Base-by-base conservation (phyloP, 2,329 filamentous ascomycete species). In the Cladosporium cucumerinum region DNA sequence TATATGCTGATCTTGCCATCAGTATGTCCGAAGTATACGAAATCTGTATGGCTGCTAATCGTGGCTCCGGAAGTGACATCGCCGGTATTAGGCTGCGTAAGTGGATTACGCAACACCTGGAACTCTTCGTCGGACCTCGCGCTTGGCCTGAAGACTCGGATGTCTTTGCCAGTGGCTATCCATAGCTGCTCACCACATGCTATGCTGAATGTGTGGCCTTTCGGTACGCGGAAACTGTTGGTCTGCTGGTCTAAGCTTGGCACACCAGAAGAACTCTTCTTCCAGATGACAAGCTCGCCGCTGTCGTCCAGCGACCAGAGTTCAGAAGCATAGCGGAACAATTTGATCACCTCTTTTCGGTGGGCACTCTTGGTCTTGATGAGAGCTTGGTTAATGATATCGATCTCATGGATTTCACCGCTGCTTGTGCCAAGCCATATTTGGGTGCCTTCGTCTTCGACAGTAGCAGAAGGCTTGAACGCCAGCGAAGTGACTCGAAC, bases 1-100 rank as follows among this genome's bases (percentile, higher is more conserved):
- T 96, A 98, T n/a, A 98, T 88, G 66, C 91, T 95, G 63, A 99
- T 87, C 76, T 97, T 97, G 57, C 95, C 95, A 76, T 99, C 95
- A 14, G 86, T 87, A 75, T 99, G 95, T 1, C 95, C 95, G 70
- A 99, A 89, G 76, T 93, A 97, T 1, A 96, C 88, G 67, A 89
- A 88, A 64, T 91, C 90, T 0, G 89, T 88, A 54, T 93, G 86
- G 26, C 88, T 88, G 59, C 86, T 89, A 34, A 96, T 83, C 61
- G 89, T 84, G 2, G 93, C 86, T 5, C 93, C 94, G 0, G 92
- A 92, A 1, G 92, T 96, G 16, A 99, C 87, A 67, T 98, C 94
- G 16, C 93, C 93, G 11, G 90, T 88, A 64, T 88, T 88, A 18
- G 89, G 86, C 60, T 91, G 86, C 16, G 84, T 80, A 0, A 98